Conservation (phyloP, 176 grass and related monocot species). For the Luzula sylvatica region DNA sequence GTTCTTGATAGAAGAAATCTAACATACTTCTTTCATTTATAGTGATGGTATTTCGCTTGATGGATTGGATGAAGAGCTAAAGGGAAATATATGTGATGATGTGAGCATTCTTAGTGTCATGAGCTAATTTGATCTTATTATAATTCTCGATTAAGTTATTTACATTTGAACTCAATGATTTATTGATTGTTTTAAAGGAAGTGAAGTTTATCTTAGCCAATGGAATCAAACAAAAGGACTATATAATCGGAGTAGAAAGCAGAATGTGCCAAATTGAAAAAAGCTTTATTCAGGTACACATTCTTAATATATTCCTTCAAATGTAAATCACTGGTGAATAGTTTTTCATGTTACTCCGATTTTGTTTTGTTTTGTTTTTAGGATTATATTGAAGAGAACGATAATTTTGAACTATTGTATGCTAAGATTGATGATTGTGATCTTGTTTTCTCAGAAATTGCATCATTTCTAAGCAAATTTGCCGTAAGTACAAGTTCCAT, state of each 20-base stretch:
- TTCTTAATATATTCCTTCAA: too few species aligned
- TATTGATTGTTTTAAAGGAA: conserved; percentile 31
- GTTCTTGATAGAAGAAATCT: too few species aligned
- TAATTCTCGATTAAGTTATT: conserved; percentile 4
- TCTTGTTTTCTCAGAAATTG: conserved; percentile 53
- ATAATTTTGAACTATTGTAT: conserved; percentile 47
- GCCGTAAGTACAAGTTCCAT: conserved; percentile 32
- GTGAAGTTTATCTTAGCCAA: conserved; percentile 43
- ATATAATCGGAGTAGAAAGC: conserved; percentile 39
- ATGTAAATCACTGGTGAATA: not conserved
- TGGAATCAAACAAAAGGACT: conserved; percentile 48
- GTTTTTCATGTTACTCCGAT: not conserved
- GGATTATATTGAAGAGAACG: conserved; percentile 67
- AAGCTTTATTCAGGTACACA: conserved; percentile 40
- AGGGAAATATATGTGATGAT: conserved; percentile 54
- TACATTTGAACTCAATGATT: conserved; percentile 4
- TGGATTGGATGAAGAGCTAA: conserved; percentile 50
- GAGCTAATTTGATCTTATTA: not conserved
- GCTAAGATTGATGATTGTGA: conserved; percentile 66
- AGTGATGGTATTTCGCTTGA: conserved; percentile 59
- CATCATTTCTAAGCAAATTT: conserved; percentile 50
- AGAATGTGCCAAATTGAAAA: conserved; percentile 36
- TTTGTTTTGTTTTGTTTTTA: conserved; percentile 22
- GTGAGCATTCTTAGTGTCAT: conserved; percentile 28
- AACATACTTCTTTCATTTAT: not conserved